A percentile compares a stretch with the other conserved stretches of the same genome.
phyloP scores from a whole-genome alignment of 768 basidiomycete genomes.

The Lactarius hengduanensis region DNA sequence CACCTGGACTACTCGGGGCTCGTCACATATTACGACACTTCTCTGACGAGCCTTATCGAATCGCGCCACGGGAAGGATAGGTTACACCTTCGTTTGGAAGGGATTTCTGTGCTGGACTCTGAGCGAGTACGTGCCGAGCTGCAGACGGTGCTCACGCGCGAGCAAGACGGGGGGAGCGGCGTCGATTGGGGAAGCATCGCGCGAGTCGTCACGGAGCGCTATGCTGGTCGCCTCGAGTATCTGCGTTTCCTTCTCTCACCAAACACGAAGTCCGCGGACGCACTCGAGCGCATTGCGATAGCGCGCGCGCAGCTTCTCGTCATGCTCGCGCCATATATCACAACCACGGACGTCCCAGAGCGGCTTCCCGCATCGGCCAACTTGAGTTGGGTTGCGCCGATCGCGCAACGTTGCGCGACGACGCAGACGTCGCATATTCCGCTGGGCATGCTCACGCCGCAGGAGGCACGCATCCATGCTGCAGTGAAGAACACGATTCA shows the following conservation, averaged over 20 bases:
- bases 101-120: slow-evolving; percentile 36
- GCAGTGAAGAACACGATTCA: slow-evolving; percentile 14
- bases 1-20: slow-evolving; percentile 42
- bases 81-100: slow-evolving; percentile 38
- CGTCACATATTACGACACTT: slow-evolving; percentile 46
- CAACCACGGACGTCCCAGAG: slow-evolving; percentile 23
- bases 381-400: slow-evolving; percentile 23
- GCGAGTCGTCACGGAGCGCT: slow-evolving; percentile 43
- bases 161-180: slow-evolving; percentile 32
- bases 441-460: slow-evolving; percentile 21
- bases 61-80: slow-evolving; percentile 36
- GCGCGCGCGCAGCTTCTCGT: slow-evolving; percentile 23
- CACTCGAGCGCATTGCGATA: not conserved
- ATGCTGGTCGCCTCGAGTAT: slow-evolving; percentile 43
- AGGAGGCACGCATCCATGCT: slow-evolving; percentile 23
- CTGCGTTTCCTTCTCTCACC: slow-evolving; percentile 32
- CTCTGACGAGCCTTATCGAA: slow-evolving; percentile 38
- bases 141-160: slow-evolving; percentile 30
- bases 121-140: slow-evolving; percentile 27
- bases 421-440: slow-evolving; percentile 12
- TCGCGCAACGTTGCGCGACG: slow-evolving; percentile 25
- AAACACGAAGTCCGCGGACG: not conserved
- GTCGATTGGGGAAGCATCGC: slow-evolving; percentile 45
- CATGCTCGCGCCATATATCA: slow-evolving; percentile 36
- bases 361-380: slow-evolving; percentile 5